Base-by-base conservation (phyloP, 1,284 basidiomycete genomes). In the Rhodotorula sp. region DNA sequence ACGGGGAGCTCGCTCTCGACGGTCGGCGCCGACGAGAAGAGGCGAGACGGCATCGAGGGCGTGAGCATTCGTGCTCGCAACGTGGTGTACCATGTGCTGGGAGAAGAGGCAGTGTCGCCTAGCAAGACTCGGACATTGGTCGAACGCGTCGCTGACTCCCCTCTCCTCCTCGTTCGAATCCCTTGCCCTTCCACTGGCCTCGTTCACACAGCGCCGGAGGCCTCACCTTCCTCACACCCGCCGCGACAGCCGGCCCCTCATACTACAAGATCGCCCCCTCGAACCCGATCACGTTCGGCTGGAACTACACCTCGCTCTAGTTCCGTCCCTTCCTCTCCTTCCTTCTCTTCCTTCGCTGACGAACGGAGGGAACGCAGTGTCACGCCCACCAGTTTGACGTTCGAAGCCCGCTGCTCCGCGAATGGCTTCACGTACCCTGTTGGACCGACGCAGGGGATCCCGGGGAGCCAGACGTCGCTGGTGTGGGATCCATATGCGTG, bases 341-440 rank as follows among this genome's bases (percentile, higher is more conserved):
- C 5, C 17, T 51, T 22, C 13, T 24, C 62, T 27, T 59, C 64
- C 59, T 46, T 7, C 24, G 19, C 20, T 0, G 7, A 47, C n/a
- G 27, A 46, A 46, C 29, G 30, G 36, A 15, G 8, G 29, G 48
- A 22, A 58, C 62, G 22, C 51, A 70, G 74, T 53, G 85, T 84
- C 48, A 85, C 84, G 0, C 92, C 92, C 0, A 85, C 86, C 1
- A 82, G 84, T 68, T 84, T 96, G 72, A 95, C 94, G 17, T 84
- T 95, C 70, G 85, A 87, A 58, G 94, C 93, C 30, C 84, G 88
- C 55, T 90, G 90, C 79, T 87, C 88, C 15, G 79, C 79, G 27
- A 93, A 94, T 78, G 90, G 90, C 11, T 89, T 90, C 81, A 93
- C 91, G 10, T 96, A 94, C 79, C 86, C 90, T 4, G 87, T 96